Evolutionary conservation across 306 rosid species (phyloP), one percentile per base, ranked within the genome.

Genomic region (Trifolium pratense): DNA sequence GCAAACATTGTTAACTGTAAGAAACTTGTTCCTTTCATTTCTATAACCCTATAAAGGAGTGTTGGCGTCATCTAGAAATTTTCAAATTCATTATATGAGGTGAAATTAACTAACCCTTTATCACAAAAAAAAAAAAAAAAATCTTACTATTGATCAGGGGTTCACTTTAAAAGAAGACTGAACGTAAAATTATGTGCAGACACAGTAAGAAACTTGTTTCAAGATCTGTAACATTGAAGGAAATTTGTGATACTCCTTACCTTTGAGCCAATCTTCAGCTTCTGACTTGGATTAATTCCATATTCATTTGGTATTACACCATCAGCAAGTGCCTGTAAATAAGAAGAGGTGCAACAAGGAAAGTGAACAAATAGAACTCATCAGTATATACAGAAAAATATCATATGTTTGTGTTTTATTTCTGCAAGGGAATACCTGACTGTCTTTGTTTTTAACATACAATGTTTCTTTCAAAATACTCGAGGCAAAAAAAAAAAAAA

Each of bases 291-390:
- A 81, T 93, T 93, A 72, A 93, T 91, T 52, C 98, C 98, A 74
- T 93, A 93, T 81, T 93, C 98, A 73, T 93, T 93, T 56, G 98
- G 98, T 71, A 93, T 93, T 79, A 93, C 98, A 79, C 98, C 97
- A 80, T 93, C 98, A 34, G 98, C 98, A 75, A 93, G 98, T 80
- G 81, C 78, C 98, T 93, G 82, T 80, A 85, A 66, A 75, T 71
- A 57, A 59, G 65, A 64, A 34, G 73, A 18, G 60, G 29, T 66
- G 46, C 63, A 82, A 51, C 66, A 55, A 76, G 73, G 69, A 18
- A 52, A 70, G 29, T 32, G 12, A 40, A 62, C 31, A 52, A 11
- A 64, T 48, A 9, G 40, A 70, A 60, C 6, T 48, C 26, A 73
- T 56, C 14, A 48, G 8, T 67, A 37, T 56, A 37, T 73, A 80